These are phyloP conservation scores for Adansonia digitata DNA, from an alignment of 345 rosid genomes.

Conservation along the genomic window DNA sequence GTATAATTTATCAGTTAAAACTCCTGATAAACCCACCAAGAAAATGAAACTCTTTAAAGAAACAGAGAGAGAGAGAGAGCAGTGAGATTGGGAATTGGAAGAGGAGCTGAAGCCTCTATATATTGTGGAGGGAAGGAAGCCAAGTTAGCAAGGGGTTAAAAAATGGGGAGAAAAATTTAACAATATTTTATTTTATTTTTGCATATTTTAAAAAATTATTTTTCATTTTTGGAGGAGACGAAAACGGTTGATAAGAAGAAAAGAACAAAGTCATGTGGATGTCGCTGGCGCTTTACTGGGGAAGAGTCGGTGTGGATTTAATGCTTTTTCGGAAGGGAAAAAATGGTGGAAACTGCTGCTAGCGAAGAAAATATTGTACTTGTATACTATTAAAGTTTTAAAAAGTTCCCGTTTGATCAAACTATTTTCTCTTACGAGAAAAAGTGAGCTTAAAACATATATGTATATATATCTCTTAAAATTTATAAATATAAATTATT, in stretches of 20 bases:
- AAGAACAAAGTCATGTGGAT: constrained; percentile 64
- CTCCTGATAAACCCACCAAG: constrained; percentile 31
- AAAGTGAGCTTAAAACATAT: no score
- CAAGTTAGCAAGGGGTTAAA: constrained; percentile 27
- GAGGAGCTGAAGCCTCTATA: constrained; percentile 35
- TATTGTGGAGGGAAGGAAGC: constrained; percentile 53
- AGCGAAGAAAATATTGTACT: neutral
- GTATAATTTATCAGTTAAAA: constrained; percentile 37
- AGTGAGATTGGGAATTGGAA: constrained; percentile 25
- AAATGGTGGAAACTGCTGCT: neutral
- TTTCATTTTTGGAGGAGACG: constrained; percentile 21
- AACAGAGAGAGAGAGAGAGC: constrained; percentile 9
- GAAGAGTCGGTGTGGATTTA: constrained; percentile 67
- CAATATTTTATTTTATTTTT: neutral
- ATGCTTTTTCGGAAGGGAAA: constrained; percentile 21
- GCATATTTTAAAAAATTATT: neutral
- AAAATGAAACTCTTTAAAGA: constrained; percentile 7
- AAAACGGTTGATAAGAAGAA: constrained; percentile 34
- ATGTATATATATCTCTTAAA: no score
- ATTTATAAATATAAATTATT: no score
- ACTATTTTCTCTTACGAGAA: no score
- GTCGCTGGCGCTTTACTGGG: constrained; percentile 37
- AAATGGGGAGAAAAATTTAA: constrained; percentile 36
- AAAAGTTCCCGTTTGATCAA: neutral
- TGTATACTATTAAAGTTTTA: neutral